Percentiles rank a stretch among this genome's conserved stretches.
phyloP scores from a whole-genome alignment of 1,284 basidiomycete species.

The Melanopsichium pennsylvanicum region DNA sequence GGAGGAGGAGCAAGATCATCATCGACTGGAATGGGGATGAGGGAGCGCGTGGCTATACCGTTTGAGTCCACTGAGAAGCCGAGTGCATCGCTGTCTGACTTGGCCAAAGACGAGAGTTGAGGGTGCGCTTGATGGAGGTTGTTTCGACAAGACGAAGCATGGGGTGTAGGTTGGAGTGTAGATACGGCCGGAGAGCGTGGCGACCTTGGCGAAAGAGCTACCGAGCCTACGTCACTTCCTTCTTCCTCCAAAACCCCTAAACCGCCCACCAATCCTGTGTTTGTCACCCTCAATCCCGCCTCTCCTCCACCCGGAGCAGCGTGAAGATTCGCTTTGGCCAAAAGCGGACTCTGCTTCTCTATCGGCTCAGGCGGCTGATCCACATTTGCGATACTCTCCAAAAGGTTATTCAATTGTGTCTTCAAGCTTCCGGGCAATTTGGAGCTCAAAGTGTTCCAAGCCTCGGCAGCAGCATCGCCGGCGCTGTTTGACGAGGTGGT shows the following conservation, averaged over 20 bases:
- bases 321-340: neutral
- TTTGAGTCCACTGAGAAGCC: conserved; percentile 23
- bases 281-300: no score
- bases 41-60: conserved; percentile 26
- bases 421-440: conserved; percentile 32
- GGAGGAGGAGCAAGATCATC: neutral
- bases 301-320: no score
- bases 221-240: conserved; percentile 30
- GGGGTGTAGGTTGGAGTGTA: neutral
- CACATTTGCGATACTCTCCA: conserved; percentile 27
- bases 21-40: neutral
- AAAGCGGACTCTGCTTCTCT: conserved; percentile 1
- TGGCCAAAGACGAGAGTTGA: conserved; percentile 2
- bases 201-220: conserved; percentile 22
- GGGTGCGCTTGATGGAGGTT: neutral
- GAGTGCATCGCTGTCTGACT: conserved; percentile 10
- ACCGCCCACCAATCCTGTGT: no score
- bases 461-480: conserved; percentile 18
- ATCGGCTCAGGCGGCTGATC: conserved; percentile 8
- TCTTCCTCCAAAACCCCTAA: conserved; percentile 41
- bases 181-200: conserved; percentile 20
- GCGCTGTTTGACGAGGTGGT: conserved; percentile 2
- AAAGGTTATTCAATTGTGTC: conserved; percentile 22
- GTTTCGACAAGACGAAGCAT: neutral
- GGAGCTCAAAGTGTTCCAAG: conserved; percentile 25